phyloP scores from a whole-genome alignment of 2,329 filamentous ascomycete genomes.

The Paraconiothyrium brasiliense region DNA sequence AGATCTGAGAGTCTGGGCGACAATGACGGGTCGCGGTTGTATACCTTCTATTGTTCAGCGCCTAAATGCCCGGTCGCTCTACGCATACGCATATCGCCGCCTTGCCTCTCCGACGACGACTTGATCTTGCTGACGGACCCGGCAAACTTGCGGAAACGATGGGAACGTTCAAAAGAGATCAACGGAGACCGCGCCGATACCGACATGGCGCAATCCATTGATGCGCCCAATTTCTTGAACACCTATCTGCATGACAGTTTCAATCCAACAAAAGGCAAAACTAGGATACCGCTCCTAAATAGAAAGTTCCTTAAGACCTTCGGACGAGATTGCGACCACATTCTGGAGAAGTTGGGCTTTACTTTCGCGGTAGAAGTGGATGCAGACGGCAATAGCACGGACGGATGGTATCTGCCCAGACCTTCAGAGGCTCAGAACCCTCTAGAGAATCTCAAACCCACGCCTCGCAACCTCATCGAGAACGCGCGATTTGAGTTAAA shows the following conservation, averaged over 20 bases:
- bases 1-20: constrained; percentile 25
- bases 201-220: constrained; percentile 60
- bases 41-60: constrained; percentile 67
- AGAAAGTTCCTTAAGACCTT: constrained; percentile 72
- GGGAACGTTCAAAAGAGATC: constrained; percentile 60
- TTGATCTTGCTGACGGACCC: constrained; percentile 64
- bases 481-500: constrained; percentile 68
- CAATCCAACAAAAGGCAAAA: constrained; percentile 59
- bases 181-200: constrained; percentile 65
- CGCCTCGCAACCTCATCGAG: constrained; percentile 57
- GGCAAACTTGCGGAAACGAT: constrained; percentile 61
- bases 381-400: constrained; percentile 35
- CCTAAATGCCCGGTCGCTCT: constrained; percentile 64
- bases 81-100: constrained; percentile 62
- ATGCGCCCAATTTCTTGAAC: constrained; percentile 65
- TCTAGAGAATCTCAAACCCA: constrained; percentile 24
- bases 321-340: constrained; percentile 66
- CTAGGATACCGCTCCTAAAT: constrained; percentile 67
- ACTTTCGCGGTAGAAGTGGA: constrained; percentile 42
- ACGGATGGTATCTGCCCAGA: constrained; percentile 47
- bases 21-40: constrained; percentile 32
- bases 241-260: constrained; percentile 69
- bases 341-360: constrained; percentile 69
- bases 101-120: constrained; percentile 60
- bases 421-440: constrained; percentile 32